Conservation (phyloP, 2,329 filamentous ascomycete species). For the Ophiocordyceps sinensis region DNA sequence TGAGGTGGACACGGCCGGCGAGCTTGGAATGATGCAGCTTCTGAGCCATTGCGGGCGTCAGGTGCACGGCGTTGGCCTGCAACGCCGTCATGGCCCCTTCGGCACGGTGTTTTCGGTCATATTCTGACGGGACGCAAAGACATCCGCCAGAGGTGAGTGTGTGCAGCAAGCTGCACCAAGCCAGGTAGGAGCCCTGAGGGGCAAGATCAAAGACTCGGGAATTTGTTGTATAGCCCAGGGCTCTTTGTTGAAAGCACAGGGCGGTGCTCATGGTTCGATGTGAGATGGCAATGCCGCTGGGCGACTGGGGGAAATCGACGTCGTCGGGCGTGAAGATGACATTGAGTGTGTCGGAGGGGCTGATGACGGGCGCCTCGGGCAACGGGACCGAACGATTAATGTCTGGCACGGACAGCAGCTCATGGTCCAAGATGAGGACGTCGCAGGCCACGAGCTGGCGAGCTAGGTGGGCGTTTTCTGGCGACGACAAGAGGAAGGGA, state of each 20-base stretch:
- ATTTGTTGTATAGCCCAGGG: neutral
- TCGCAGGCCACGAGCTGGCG: neutral
- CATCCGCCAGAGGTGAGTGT: constrained; percentile 1
- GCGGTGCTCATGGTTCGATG: constrained; percentile 2
- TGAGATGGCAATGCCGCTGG: neutral
- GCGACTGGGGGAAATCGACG: neutral
- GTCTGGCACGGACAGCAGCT: neutral
- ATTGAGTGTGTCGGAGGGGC: constrained; percentile 1
- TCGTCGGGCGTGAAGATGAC: neutral
- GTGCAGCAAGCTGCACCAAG: constrained; percentile 3
- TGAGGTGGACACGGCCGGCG: neutral
- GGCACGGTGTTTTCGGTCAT: neutral
- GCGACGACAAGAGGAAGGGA: neutral
- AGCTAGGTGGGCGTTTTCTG: neutral
- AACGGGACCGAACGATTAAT: neutral
- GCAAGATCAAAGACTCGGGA: constrained; percentile 1
- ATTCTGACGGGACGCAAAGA: constrained; percentile 1
- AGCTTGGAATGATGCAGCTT: neutral
- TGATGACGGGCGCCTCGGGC: neutral
- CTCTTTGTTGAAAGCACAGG: constrained; percentile 1
- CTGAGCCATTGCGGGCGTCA: neutral
- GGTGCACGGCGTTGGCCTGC: neutral
- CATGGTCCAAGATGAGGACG: neutral
- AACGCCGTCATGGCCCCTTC: neutral
- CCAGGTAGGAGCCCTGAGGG: neutral